Evolutionary conservation across 352 stramenopile species (phyloP), one percentile per base, ranked within the genome.

Genomic region (Pythium phragmiticola): DNA sequence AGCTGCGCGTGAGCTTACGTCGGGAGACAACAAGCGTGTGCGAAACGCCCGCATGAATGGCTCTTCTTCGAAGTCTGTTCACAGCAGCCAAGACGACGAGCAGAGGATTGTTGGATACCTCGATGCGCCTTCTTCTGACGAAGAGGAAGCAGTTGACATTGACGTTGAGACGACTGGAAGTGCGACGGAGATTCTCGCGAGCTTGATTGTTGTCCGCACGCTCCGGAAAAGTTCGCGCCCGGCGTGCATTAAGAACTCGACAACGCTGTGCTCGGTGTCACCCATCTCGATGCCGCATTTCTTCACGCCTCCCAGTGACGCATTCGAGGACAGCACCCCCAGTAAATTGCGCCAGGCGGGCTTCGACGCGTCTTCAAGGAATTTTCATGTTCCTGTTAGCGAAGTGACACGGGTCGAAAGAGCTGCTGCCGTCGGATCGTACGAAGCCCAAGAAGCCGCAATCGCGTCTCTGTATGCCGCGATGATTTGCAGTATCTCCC

Each of bases 401-500:
- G 21, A 58, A 2, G 64, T 82, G 47, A 86, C 82, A 8, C 64
- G 74, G 16, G 78, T 79, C 14, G 80, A 92, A 69, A 69, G 67
- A 37, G 68, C 68, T 37, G 81, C 85, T 56, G 47, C 84, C 2
- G 72, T 87, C n/a, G 84, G 81, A 39, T 66, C 66, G 2, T 70
- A 79, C 26, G 84, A 94, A 45, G 66, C 82, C 8, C 77, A 89
- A 56, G 84, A 95, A 42, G 71, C 82, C 11, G 76, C 78, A 1
- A 67, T 90, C 19, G 87, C 87, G 3, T 90, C 85, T n/a, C 65
- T 95, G 48, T 94, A 94, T 61, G 85, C 84, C 19, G 74, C 85
- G 0, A 94, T 80, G 9, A 79, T 95, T 23, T 92, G 82, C 65
- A 92, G 78, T 55, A 90, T 92, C 34, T 93, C 84, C 21, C 74